These are phyloP conservation scores for Logfia minima DNA, from an alignment of 129 eudicot genomes.

Conservation along the genomic window DNA sequence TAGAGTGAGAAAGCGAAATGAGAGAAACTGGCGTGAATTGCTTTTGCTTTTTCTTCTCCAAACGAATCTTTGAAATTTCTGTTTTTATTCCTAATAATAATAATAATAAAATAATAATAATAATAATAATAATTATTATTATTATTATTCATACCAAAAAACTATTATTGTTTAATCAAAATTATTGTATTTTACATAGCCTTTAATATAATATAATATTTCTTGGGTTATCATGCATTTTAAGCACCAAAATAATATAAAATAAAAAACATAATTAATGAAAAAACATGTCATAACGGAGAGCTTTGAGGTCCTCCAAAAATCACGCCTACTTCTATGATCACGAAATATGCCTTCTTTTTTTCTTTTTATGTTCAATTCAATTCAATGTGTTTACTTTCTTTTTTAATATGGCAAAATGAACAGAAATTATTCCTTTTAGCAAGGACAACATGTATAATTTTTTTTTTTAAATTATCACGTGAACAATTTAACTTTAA, in stretches of 20 bases:
- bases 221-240: too few relatives aligned
- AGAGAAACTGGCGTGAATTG: slow-evolving; percentile 45
- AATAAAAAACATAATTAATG: too few relatives aligned
- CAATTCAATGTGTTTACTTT: neutral
- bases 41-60: slow-evolving; percentile 49
- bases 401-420: too few relatives aligned
- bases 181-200: neutral
- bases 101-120: too few relatives aligned
- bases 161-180: neutral
- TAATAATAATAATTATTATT: too few relatives aligned
- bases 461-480: too few relatives aligned
- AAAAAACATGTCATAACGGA: too few relatives aligned
- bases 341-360: neutral
- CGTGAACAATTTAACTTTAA: neutral
- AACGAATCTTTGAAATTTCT: slow-evolving; percentile 54
- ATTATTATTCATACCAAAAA: slow-evolving; percentile 22
- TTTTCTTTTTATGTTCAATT: neutral
- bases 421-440: too few relatives aligned
- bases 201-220: neutral
- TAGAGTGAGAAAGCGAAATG: slow-evolving; percentile 55
- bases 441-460: too few relatives aligned
- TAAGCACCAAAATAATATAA: too few relatives aligned
- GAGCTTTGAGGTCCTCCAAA: neutral
- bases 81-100: neutral
- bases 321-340: slow-evolving; percentile 2